Percentiles rank a stretch among this genome's conserved stretches.
phyloP scores from a whole-genome alignment of 1,139 yeast species.

The Debaryomyces coudertii region DNA sequence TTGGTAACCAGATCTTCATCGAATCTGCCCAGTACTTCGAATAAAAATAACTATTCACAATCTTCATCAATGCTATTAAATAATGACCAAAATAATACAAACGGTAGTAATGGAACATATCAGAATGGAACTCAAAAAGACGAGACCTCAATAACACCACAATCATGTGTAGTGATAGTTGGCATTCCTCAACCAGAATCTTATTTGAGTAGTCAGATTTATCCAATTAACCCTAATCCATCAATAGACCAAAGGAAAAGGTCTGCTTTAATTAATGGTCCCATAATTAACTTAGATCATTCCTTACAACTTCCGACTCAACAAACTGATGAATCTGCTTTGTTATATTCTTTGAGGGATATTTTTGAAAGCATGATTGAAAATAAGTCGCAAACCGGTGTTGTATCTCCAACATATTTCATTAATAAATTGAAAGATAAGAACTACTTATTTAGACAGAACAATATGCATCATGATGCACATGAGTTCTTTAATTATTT shows the following conservation, averaged over 20 bases:
- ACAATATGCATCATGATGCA: conserved; percentile 95
- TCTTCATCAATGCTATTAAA: conserved; percentile 41
- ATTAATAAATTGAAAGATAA: conserved; percentile 77
- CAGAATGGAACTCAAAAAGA: conserved; percentile 16
- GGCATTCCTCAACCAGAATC: conserved; percentile 52
- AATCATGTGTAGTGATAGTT: conserved; percentile 41
- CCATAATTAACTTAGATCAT: conserved; percentile 78
- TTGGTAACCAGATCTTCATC: conserved; percentile 35
- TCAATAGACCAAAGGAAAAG: conserved; percentile 78
- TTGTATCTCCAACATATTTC: conserved; percentile 78
- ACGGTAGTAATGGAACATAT: conserved; percentile 14
- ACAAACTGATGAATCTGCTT: conserved; percentile 53
- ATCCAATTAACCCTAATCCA: conserved; percentile 53
- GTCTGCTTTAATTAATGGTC: conserved; percentile 80
- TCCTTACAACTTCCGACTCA: conserved; percentile 48
- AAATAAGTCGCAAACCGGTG: conserved; percentile 69
- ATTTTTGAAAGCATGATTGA: conserved; percentile 83
- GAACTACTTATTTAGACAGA: conserved; percentile 81
- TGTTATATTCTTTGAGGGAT: conserved; percentile 80
- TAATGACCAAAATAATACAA: conserved; percentile 21
- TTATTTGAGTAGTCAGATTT: conserved; percentile 37
- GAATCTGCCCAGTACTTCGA: conserved; percentile 14
- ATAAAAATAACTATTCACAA: conserved; percentile 37
- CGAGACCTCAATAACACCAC: conserved; percentile 19
- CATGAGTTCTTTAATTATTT: conserved; percentile 92